Base-by-base conservation (phyloP, 1,284 basidiomycete genomes). In the Cutaneotrichosporon mucoides region DNA sequence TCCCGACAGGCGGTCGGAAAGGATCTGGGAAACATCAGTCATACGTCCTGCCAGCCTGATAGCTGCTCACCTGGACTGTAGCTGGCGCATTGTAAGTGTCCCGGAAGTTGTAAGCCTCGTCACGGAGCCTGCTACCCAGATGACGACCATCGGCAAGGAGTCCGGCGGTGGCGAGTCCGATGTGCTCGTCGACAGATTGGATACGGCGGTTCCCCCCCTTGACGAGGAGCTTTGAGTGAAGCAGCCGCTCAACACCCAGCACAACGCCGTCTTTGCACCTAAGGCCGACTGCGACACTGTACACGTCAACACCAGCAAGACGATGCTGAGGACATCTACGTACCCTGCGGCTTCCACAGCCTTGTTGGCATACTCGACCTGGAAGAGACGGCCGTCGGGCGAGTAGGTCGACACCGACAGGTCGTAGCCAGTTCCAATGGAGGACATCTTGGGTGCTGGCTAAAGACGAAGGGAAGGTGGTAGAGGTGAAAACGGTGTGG, bases 361-460 rank as follows among this genome's bases (percentile, higher is more conserved):
- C 80, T 99, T 99, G 80, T 87, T 88, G 54, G 96, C 96, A 75
- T 99, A 99, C 80, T 99, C 96, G 77, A 99, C 90, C 84, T 99
- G 95, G 76, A 99, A 99, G 75, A 99, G 92, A 67, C 96, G 87
- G 34, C 95, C 95, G 80, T 99, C 95, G 60, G 95, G 95, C 43
- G 93, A 97, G 82, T 99, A 99, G 52, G 95, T 99, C 73, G 92
- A 95, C 49, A 95, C 91, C 59, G 93, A 97, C 62, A 98, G 88
- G 84, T 99, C 95, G 82, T 98, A 98, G 59, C 95, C 95, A 68
- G 94, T 97, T 63, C 94, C 93, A 73, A 97, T 97, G 56, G 94
- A 96, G 57, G 94, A 94, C 92, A 96, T 96, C 57, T 52, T 68
- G 63, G 43, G 49, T 46, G 37, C 13, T 38, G 37, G 16, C 12